A percentile compares a stretch with the other conserved stretches of the same genome.
phyloP scores from a whole-genome alignment of 2,329 filamentous ascomycete genomes.

The Parastagonospora nodorum region DNA sequence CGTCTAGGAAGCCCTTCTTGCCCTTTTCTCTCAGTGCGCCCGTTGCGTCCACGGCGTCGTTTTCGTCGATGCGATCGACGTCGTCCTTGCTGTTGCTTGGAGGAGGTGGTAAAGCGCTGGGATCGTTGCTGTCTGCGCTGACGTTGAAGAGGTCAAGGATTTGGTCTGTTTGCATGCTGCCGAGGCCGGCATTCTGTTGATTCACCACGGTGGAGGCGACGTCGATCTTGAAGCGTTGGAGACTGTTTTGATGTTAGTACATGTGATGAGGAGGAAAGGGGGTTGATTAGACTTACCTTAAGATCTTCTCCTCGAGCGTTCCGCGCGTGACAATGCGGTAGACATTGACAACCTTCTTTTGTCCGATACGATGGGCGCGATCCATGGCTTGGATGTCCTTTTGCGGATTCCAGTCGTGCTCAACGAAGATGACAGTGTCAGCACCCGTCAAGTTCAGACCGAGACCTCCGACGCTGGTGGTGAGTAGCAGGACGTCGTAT shows the following conservation, averaged over 20 bases:
- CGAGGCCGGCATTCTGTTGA: slow-evolving; percentile 94
- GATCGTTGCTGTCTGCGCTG: slow-evolving; percentile 53
- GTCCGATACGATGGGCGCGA: slow-evolving; percentile 93
- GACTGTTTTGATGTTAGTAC: slow-evolving; percentile 55
- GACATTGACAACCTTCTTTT: slow-evolving; percentile 99
- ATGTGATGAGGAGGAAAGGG: background rate
- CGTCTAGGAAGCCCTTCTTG: slow-evolving; percentile 95
- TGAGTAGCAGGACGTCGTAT: slow-evolving; percentile 91
- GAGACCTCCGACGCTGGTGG: slow-evolving; percentile 91
- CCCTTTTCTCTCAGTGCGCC: slow-evolving; percentile 92
- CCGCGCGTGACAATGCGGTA: slow-evolving; percentile 95
- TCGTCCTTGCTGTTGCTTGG: slow-evolving; percentile 68
- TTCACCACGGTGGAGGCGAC: slow-evolving; percentile 98
- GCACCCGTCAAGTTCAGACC: slow-evolving; percentile 95
- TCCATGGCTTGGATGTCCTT: slow-evolving; percentile 99
- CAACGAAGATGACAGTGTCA: slow-evolving; percentile 98
- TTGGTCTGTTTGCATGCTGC: slow-evolving; percentile 97
- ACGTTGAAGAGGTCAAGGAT: slow-evolving; percentile 96
- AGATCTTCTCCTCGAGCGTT: slow-evolving; percentile 96
- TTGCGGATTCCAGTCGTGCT: slow-evolving; percentile 99
- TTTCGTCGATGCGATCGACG: slow-evolving; percentile 74
- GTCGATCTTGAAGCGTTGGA: slow-evolving; percentile 99
- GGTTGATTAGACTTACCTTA: slow-evolving; percentile 62
- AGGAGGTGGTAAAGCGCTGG: slow-evolving; percentile 59
- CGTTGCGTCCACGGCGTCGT: slow-evolving; percentile 79